Conservation (phyloP, 2,329 filamentous ascomycete species). For the Stachybotrys chartarum region DNA sequence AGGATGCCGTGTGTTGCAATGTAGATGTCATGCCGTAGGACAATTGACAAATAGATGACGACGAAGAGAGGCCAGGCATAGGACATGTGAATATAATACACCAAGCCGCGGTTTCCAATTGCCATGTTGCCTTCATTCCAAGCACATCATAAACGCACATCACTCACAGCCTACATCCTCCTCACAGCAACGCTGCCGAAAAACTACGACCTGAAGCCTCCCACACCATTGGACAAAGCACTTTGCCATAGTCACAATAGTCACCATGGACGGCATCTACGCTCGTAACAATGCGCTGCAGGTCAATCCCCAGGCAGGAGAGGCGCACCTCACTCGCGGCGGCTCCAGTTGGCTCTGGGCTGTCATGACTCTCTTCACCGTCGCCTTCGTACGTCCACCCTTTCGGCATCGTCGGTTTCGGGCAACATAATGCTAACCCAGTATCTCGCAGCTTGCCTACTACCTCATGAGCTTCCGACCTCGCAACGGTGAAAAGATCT, state of each 20-base stretch:
- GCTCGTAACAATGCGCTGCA: constrained; percentile 37
- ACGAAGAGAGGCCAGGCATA: too few relatives aligned
- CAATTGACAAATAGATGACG: too few relatives aligned
- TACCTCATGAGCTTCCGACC: constrained; percentile 33
- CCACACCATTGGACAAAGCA: too few relatives aligned
- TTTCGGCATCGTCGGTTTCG: neutral
- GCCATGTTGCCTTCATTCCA: too few relatives aligned
- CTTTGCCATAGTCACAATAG: neutral
- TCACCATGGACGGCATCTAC: constrained; percentile 23
- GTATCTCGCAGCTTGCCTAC: constrained; percentile 26
- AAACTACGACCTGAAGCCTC: too few relatives aligned
- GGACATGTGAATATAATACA: too few relatives aligned
- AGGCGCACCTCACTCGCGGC: constrained; percentile 30
- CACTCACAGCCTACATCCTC: too few relatives aligned
- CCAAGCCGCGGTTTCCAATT: too few relatives aligned
- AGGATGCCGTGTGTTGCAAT: too few relatives aligned
- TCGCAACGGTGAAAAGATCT: constrained; percentile 41
- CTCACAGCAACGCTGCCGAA: too few relatives aligned
- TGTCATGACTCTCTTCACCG: constrained; percentile 39
- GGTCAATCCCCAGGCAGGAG: constrained; percentile 36
- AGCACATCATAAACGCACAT: too few relatives aligned
- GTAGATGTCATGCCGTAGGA: too few relatives aligned
- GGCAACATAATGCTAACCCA: constrained; percentile 5
- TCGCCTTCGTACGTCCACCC: constrained; percentile 33
- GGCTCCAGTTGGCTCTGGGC: constrained; percentile 51